These are phyloP conservation scores for Iberis pinnata DNA, from an alignment of 345 rosid species.

Conservation along the genomic window DNA sequence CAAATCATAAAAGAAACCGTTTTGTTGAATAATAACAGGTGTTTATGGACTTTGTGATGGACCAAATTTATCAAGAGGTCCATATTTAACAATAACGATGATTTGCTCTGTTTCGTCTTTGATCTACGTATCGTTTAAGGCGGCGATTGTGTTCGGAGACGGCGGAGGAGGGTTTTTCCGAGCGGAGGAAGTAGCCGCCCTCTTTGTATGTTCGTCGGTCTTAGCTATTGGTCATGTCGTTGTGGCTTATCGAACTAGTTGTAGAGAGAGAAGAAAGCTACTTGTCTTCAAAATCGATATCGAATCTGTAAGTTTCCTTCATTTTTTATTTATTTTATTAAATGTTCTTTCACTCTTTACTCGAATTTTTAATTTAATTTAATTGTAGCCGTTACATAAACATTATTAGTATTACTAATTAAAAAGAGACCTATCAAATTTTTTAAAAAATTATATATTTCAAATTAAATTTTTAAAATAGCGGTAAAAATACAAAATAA, in stretches of 20 bases:
- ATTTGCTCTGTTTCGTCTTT: conserved; percentile 61
- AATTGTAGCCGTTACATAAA: conserved; percentile 25
- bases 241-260: conserved; percentile 81
- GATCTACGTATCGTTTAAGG: conserved; percentile 67
- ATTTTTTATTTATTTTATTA: not conserved
- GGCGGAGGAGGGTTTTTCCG: conserved; percentile 31
- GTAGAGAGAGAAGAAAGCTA: conserved; percentile 86
- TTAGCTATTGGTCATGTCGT: conserved; percentile 70
- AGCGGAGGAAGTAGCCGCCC: conserved; percentile 62
- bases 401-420: not conserved
- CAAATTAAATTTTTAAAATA: not conserved
- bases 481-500: too few relatives aligned
- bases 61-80: conserved; percentile 70
- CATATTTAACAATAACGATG: conserved; percentile 65
- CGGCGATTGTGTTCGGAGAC: conserved; percentile 45
- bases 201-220: conserved; percentile 55
- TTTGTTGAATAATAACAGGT: conserved; percentile 29
- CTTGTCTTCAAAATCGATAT: conserved; percentile 88
- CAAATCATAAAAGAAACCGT: not conserved
- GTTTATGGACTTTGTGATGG: conserved; percentile 86
- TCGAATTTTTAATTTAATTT: not conserved
- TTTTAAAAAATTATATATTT: conserved; percentile 12
- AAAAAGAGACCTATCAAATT: conserved; percentile 1
- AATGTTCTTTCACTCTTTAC: too few relatives aligned
- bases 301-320: conserved; percentile 70